These are phyloP conservation scores for Cyanidium caldarium DNA, from an alignment of 23 red algal species.

Conservation along the genomic window DNA sequence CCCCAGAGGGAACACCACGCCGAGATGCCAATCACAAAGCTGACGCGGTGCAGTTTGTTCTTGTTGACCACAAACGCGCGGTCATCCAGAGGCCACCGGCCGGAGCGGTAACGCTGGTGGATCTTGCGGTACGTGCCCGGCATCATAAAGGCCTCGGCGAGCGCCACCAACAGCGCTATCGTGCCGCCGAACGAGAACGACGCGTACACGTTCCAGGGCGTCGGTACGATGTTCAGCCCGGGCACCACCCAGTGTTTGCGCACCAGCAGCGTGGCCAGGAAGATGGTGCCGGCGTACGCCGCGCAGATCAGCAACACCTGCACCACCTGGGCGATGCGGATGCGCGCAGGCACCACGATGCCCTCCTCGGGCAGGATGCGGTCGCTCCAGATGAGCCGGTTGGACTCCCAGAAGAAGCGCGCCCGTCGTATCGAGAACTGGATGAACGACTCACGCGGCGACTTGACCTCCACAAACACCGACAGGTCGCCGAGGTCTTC, in stretches of 20 bases:
- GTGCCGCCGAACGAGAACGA: neutral
- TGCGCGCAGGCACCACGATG: neutral
- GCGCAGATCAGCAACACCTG: neutral
- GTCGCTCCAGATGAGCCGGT: neutral
- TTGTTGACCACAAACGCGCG: constrained; percentile 5
- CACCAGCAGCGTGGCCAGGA: neutral
- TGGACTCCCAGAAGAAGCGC: neutral
- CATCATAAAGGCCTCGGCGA: constrained; percentile 7
- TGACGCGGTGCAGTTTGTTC: constrained; percentile 1
- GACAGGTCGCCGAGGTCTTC: constrained; percentile 3
- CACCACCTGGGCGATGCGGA: neutral
- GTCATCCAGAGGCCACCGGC: neutral
- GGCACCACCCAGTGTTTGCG: neutral
- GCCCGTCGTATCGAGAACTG: neutral
- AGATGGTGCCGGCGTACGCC: neutral
- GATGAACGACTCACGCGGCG: neutral
- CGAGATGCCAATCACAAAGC: neutral
- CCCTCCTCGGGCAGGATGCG: neutral
- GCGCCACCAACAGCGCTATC: neutral
- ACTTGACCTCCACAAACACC: neutral
- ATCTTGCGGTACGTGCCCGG: neutral
- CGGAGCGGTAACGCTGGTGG: neutral
- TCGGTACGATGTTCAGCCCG: neutral
- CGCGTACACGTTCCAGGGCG: neutral
- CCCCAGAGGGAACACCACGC: constrained; percentile 8